phyloP scores from a whole-genome alignment of 164 flowering plant genomes.

The Akebia trifoliata region DNA sequence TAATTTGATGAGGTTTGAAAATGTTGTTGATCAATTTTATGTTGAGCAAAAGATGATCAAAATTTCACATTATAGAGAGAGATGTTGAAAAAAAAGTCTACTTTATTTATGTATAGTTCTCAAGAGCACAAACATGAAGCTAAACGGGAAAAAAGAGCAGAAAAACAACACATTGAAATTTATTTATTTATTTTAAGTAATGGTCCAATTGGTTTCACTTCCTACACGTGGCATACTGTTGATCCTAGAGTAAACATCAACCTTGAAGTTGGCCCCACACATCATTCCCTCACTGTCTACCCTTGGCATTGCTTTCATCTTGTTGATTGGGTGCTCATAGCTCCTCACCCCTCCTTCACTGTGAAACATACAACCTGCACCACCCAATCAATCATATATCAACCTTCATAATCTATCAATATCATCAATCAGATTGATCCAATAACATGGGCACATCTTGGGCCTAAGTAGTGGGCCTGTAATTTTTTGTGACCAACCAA shows the following conservation, averaged over 20 bases:
- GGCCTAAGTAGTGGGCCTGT: no score
- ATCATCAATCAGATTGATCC: not conserved
- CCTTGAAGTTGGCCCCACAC: slow-evolving; percentile 91
- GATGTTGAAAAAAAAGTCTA: no score
- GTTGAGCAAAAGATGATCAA: no score
- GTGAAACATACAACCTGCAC: slow-evolving; percentile 84
- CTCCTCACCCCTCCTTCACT: slow-evolving; percentile 87
- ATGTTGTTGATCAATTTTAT: no score
- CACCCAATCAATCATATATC: not conserved
- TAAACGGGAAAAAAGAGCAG: no score
- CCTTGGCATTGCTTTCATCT: slow-evolving; percentile 87
- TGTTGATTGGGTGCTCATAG: slow-evolving; percentile 94
- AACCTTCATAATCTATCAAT: not conserved
- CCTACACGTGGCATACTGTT: slow-evolving; percentile 83
- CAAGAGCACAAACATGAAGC: no score
- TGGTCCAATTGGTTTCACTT: slow-evolving; percentile 66
- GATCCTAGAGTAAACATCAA: slow-evolving; percentile 57
- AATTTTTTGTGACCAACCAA: no score
- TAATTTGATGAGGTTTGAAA: no score
- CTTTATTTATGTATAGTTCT: no score
- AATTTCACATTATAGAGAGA: no score
- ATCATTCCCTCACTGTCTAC: slow-evolving; percentile 82
- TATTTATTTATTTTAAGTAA: not conserved
- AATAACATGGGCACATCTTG: not conserved
- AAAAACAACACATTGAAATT: no score